Base-by-base conservation (phyloP, 768 basidiomycete genomes). In the Gelatoporia subvermispora region DNA sequence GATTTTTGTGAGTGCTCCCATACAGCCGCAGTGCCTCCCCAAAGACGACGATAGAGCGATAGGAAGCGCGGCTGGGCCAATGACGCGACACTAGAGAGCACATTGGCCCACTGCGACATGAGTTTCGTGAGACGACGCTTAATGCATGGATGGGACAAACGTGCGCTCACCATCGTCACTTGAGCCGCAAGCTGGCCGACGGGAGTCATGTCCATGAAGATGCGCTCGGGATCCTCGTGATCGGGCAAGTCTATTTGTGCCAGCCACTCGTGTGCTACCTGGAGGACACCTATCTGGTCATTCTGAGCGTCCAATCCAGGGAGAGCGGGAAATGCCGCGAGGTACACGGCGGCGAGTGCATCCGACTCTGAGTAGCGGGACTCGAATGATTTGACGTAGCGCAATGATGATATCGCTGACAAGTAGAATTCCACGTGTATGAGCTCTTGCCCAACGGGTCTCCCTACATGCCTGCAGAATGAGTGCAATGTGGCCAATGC, bases 181-280 rank as follows among this genome's bases (percentile, higher is more conserved):
- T 88, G 88, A 44, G 87, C 75, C 20, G 81, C 76, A 56, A 82
- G 69, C 56, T 82, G 78, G 8, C 72, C 75, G 4, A 73, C 66
- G 31, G 69, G 61, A 40, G 71, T 68, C 76, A 89, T 77, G 51
- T 66, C 72, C 45, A 77, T 67, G 60, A 87, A 73, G 42, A 72
- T 72, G 42, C 77, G 55, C 58, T 78, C 77, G 1, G 85, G 83
- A 60, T 88, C 81, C 53, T 85, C 83, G 57, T 81, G 77, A 24
- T 67, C 67, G 35, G 75, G 72, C 34, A 91, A 71, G 25, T 82
- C 80, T 3, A 78, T 84, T 60, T 84, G 78, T 40, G 68, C 71
- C 40, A 91, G 69, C 90, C 90, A 92, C 49, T 90, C 86, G 56
- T 77, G 77, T 39, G 88, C 81, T 18, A 89, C 74, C 35, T 76